Base-by-base conservation (phyloP, 208 protist species). In the Leishmania tarentolae region DNA sequence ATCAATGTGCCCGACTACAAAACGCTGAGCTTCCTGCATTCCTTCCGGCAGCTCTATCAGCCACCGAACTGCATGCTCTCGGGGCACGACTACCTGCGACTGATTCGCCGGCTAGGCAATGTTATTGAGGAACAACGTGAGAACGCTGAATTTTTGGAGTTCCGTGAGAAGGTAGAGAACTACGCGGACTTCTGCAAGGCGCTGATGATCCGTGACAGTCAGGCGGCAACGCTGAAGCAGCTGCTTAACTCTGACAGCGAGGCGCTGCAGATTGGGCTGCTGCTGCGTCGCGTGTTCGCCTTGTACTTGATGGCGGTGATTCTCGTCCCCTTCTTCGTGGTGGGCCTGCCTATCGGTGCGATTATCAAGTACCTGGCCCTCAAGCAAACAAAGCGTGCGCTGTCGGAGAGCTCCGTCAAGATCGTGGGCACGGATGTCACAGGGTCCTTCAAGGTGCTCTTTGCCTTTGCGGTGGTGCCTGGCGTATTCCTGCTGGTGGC, bases 1-100 rank as follows among this genome's bases (percentile, higher is more conserved):
- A 95, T 98, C 75, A 97, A 98, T 86, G 94, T 97, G 44, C 94
- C 97, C 0, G 95, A 99, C 86, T 98, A 92, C 89, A 86, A 86
- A 37, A 95, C 95, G 8, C 84, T 98, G 8, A 96, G 97, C 66
- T 94, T 98, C 74, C 82, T 99, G 31, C 94, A 97, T 83, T 86
- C 88, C 79, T 94, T 98, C 82, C 93, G 97, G 15, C 90, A 97
- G 78, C 87, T 99, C 28, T 98, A 98, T 76, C 93, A 96, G 79
- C 95, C 97, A 21, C 89, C 81, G 42, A 94, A 93, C 79, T 93
- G 92, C 83, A 91, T 83, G 47, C 82, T 98, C 19, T 88, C 87
- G 8, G 90, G 90, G 9, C 83, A 82, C 13, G 93, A 98, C 82
- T 97, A 98, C 78, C 85, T 98, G 50, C 85, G 94, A 44, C 87